Evolutionary conservation across 495 filamentous ascomycete species (phyloP).

Genomic region (Neurospora sp.): DNA sequence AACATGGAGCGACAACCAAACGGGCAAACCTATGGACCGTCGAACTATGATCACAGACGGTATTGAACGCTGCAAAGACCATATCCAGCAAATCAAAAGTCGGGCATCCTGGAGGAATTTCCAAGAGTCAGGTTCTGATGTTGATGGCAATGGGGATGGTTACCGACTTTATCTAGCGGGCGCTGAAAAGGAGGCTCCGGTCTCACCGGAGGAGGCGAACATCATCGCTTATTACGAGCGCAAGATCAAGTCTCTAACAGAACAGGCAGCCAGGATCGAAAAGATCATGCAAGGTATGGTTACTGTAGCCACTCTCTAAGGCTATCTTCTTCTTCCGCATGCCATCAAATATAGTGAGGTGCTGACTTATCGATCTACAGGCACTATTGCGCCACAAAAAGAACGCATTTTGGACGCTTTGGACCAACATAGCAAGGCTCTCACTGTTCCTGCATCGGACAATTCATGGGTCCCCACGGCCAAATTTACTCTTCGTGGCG

Average conservation of each 20-base stretch:
- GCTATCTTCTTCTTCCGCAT: background rate
- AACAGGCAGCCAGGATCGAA: conserved; percentile 11
- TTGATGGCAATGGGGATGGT: conserved; percentile 36
- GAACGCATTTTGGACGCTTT: background rate
- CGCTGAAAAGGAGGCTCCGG: conserved; percentile 24
- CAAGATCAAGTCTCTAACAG: conserved; percentile 10
- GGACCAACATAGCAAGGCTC: background rate
- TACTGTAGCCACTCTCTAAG: background rate
- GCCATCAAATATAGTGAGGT: background rate
- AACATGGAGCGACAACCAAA: conserved; percentile 10
- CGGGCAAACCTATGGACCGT: conserved; percentile 25
- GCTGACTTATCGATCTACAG: background rate
- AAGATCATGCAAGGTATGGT: conserved; percentile 12
- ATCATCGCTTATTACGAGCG: conserved; percentile 11
- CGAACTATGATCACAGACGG: conserved; percentile 17
- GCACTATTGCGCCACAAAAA: background rate
- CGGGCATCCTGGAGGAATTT: conserved; percentile 30
- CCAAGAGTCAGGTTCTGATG: conserved; percentile 33
- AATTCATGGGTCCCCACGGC: conserved; percentile 27
- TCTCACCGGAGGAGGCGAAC: conserved; percentile 24
- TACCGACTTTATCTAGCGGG: conserved; percentile 42
- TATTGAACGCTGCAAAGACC: conserved; percentile 13
- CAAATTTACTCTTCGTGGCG: conserved; percentile 31
- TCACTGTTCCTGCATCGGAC: conserved; percentile 25
- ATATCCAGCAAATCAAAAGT: conserved; percentile 10